Evolutionary conservation across 1,284 basidiomycete species (phyloP), one percentile per base, ranked within the genome.

Genomic region (Exsudoporus floridanus): DNA sequence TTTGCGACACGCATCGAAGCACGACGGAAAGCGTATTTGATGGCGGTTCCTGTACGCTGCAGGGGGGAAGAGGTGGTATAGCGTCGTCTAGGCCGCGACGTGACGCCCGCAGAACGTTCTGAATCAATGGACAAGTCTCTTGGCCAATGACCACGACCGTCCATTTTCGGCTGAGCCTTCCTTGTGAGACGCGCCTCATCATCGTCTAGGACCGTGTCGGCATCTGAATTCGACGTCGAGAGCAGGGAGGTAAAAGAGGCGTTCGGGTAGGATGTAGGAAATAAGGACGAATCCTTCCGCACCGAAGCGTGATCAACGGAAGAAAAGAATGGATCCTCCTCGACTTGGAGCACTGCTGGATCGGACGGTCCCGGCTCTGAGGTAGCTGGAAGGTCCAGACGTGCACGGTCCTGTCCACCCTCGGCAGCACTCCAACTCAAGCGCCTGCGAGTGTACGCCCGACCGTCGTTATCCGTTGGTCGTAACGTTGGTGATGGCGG

Each of bases 1-100:
- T 93, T 92, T 34, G 92, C 92, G 16, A 97, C 92, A 19, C 94
- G 82, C 46, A 90, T 70, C 31, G 90, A 93, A 40, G 85, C 83
- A 16, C 87, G 77, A n/a, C 83, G 76, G 7, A 94, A 58, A 42
- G 89, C 77, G 25, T 75, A 74, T 60, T 78, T 80, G 44, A 90
- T 70, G 13, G 77, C 79, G 7, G 77, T 77, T 2, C 79, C 79
- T 4, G 84, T 82, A 60, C 75, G 80, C 59, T 80, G 80, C 35
- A 86, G 63, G 2, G 83, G 80, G 0, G 83, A 84, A 18, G 80
- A 73, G 1, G 77, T 66, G 1, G 73, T 57, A 56, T 73, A 78
- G 56, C 73, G 72, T 48, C 76, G 70, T 39, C 76, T 72, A 48
- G 72, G 66, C 25, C 74, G 72, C 12, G 76, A 69, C 10, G 75